Conservation (phyloP, 2,329 filamentous ascomycete genomes). For the Alternaria arborescens region DNA sequence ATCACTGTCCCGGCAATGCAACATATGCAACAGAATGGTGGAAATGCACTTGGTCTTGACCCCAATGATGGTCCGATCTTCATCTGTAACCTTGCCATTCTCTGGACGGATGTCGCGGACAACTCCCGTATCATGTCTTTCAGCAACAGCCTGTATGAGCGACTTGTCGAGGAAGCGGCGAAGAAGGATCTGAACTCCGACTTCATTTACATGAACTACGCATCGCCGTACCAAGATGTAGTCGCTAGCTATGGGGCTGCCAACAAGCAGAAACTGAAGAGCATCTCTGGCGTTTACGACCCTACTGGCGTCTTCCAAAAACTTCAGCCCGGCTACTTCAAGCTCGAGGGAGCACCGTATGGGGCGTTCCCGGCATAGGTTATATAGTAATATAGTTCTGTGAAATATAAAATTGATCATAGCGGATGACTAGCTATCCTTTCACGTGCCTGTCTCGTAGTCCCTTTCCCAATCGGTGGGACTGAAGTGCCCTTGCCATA, state of each 20-base stretch:
- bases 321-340: constrained; percentile 34
- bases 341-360: constrained; percentile 31
- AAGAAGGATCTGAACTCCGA: constrained; percentile 22
- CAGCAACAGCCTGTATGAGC: constrained; percentile 28
- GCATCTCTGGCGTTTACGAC: constrained; percentile 26
- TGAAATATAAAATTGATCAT: neutral
- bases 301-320: constrained; percentile 30
- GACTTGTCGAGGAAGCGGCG: constrained; percentile 20
- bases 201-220: constrained; percentile 60
- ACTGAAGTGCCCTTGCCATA: neutral
- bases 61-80: constrained; percentile 31
- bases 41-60: constrained; percentile 43
- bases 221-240: constrained; percentile 54
- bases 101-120: constrained; percentile 36
- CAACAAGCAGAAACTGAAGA: constrained; percentile 41
- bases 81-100: constrained; percentile 30
- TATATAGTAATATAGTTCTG: neutral
- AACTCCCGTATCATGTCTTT: constrained; percentile 34
- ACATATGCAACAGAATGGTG: constrained; percentile 39
- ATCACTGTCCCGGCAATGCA: constrained; percentile 35
- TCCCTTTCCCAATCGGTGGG: neutral
- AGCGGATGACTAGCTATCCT: neutral
- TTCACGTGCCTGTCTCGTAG: neutral
- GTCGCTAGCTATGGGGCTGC: constrained; percentile 53
- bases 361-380: constrained; percentile 11